phyloP scores from a whole-genome alignment of 345 rosid species.

The Eucalyptus brandiana region DNA sequence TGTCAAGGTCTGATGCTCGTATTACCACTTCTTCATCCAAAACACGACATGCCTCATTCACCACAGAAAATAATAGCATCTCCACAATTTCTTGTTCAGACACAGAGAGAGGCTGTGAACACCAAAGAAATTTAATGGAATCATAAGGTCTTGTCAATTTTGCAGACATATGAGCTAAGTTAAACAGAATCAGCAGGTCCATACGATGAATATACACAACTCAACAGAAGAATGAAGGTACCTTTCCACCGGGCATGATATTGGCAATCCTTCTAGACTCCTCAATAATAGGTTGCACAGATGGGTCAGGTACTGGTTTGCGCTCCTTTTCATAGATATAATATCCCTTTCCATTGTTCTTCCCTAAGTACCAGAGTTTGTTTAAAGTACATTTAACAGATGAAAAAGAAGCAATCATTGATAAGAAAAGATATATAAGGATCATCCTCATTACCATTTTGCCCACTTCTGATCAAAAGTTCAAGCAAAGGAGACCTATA shows the following conservation, averaged over 20 bases:
- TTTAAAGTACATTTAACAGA: neutral
- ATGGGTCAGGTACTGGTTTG: conserved; percentile 78
- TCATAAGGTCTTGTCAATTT: neutral
- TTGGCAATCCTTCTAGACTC: conserved; percentile 61
- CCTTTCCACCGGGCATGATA: conserved; percentile 92
- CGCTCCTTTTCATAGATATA: conserved; percentile 75
- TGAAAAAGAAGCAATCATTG: neutral
- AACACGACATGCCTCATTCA: conserved; percentile 86
- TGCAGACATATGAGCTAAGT: neutral
- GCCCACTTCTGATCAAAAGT: conserved; percentile 62
- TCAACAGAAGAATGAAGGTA: conserved; percentile 2
- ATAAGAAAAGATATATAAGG: neutral
- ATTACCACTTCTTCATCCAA: conserved; percentile 79
- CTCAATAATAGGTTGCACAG: conserved; percentile 59
- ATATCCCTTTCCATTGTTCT: conserved; percentile 80
- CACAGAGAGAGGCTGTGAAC: conserved; percentile 58
- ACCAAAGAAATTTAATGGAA: neutral
- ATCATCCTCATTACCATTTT: conserved; percentile 46
- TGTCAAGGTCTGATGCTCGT: conserved; percentile 84
- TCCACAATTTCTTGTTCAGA: conserved; percentile 78
- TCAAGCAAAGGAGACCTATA: conserved; percentile 52
- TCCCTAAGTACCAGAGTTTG: conserved; percentile 32
- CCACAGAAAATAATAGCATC: conserved; percentile 88
- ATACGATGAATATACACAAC: neutral
- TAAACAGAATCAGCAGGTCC: neutral